phyloP scores from a whole-genome alignment of 2,329 filamentous ascomycete genomes.

The Fonsecaea erecta region DNA sequence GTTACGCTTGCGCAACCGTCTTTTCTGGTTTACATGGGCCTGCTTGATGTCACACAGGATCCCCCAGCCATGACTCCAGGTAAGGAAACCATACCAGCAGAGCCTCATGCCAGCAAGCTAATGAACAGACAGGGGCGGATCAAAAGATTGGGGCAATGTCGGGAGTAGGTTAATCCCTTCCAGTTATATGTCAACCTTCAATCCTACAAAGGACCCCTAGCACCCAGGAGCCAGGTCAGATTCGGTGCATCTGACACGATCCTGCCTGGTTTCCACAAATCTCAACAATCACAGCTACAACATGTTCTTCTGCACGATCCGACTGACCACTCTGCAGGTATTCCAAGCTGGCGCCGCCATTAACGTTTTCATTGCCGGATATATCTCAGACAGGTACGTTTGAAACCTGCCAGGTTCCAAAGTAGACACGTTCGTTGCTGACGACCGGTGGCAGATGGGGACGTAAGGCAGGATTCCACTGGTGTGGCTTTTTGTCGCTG shows the following conservation, averaged over 20 bases:
- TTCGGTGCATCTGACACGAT: background rate
- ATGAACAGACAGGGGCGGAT: slow-evolving; percentile 8
- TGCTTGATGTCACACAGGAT: slow-evolving; percentile 12
- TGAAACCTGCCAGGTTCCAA: background rate
- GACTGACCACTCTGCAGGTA: slow-evolving; percentile 6
- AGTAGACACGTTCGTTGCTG: background rate
- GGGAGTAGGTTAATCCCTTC: slow-evolving; percentile 10
- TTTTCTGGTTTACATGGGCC: slow-evolving; percentile 45
- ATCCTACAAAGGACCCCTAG: too few relatives aligned
- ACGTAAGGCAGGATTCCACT: slow-evolving; percentile 57
- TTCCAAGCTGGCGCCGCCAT: slow-evolving; percentile 27
- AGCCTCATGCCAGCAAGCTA: background rate
- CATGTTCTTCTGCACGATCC: background rate
- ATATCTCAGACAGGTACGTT: slow-evolving; percentile 40
- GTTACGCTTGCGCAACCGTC: slow-evolving; percentile 45
- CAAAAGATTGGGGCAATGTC: slow-evolving; percentile 24
- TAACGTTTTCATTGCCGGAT: slow-evolving; percentile 27
- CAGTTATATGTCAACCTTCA: background rate
- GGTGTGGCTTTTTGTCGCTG: slow-evolving; percentile 24
- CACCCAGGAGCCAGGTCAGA: background rate
- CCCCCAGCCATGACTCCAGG: slow-evolving; percentile 2
- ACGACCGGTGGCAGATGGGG: slow-evolving; percentile 49
- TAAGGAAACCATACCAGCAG: background rate
- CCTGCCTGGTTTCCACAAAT: background rate
- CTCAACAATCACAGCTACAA: background rate